These are phyloP conservation scores for Prosopis cineraria DNA, from an alignment of 306 rosid species.

Conservation along the genomic window DNA sequence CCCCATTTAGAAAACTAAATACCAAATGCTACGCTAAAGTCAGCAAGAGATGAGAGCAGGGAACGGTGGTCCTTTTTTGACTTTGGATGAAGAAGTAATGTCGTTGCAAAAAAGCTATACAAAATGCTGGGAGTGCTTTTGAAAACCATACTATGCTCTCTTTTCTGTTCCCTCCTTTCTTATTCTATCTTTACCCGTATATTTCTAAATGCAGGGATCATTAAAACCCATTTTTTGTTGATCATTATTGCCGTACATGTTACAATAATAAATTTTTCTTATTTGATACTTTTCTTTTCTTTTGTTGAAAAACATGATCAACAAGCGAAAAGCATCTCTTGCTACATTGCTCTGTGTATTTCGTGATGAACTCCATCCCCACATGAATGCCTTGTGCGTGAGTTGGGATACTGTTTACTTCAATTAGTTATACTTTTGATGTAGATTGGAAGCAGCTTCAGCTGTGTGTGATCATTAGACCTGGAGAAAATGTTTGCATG, in stretches of 20 bases:
- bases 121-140: not conserved
- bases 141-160: not conserved
- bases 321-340: not conserved
- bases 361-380: not conserved
- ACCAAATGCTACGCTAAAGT: not conserved
- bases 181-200: too few species aligned
- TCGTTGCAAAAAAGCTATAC: too few species aligned
- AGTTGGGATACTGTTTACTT: not conserved
- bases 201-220: not conserved
- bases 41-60: too few species aligned
- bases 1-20: not conserved
- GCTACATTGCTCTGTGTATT: not conserved
- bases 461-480: not conserved
- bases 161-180: too few species aligned
- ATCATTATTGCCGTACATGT: not conserved
- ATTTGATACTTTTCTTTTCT: not conserved
- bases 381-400: not conserved
- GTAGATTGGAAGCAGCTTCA: not conserved
- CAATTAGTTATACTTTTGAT: constrained; percentile 4
- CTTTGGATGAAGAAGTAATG: too few species aligned
- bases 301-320: not conserved
- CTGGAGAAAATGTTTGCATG: not conserved
- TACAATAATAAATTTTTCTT: not conserved
- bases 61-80: too few species aligned
- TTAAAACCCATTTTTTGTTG: not conserved